phyloP scores from a whole-genome alignment of 2,329 filamentous ascomycete species.

The Aureobasidium zeae region DNA sequence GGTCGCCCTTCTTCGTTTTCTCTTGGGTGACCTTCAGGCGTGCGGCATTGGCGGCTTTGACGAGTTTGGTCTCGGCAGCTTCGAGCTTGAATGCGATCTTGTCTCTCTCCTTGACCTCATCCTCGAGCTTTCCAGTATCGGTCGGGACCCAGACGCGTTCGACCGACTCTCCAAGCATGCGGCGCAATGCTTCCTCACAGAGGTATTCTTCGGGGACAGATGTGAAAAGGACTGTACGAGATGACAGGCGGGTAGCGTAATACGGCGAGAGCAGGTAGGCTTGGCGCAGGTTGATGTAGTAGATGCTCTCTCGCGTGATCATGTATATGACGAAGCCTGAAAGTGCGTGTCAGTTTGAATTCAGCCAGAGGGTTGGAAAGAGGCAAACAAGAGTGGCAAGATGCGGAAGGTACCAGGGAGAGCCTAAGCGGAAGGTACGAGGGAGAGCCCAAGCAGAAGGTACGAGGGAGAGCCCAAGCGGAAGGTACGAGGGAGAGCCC shows the following conservation, averaged over 20 bases:
- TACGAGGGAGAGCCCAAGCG: too few relatives aligned
- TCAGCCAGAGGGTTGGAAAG: background rate
- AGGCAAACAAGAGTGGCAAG: too few relatives aligned
- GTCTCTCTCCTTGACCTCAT: conserved; percentile 73
- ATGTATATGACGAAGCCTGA: conserved; percentile 72
- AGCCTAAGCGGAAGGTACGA: too few relatives aligned
- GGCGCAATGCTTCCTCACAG: conserved; percentile 64
- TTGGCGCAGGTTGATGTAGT: conserved; percentile 86
- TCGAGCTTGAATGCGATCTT: conserved; percentile 74
- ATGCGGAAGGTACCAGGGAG: too few relatives aligned
- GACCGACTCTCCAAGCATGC: conserved; percentile 72
- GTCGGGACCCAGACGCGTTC: conserved; percentile 77
- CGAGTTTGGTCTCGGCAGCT: conserved; percentile 74
- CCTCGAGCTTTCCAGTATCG: conserved; percentile 66
- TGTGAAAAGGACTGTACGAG: conserved; percentile 80
- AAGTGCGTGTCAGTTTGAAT: conserved; percentile 17
- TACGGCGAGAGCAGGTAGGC: conserved; percentile 80
- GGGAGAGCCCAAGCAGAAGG: too few relatives aligned
- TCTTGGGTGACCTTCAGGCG: conserved; percentile 61
- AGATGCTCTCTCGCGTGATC: conserved; percentile 79
- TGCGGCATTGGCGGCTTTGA: conserved; percentile 65
- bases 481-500: too few relatives aligned
- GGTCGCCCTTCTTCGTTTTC: conserved; percentile 55
- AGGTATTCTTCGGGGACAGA: conserved; percentile 73
- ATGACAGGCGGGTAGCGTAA: conserved; percentile 78